A percentile compares a stretch with the other conserved stretches of the same genome.
These are phyloP conservation scores for Penicillium sp. DNA, from an alignment of 2,329 filamentous ascomycete genomes.

Conservation along the genomic window DNA sequence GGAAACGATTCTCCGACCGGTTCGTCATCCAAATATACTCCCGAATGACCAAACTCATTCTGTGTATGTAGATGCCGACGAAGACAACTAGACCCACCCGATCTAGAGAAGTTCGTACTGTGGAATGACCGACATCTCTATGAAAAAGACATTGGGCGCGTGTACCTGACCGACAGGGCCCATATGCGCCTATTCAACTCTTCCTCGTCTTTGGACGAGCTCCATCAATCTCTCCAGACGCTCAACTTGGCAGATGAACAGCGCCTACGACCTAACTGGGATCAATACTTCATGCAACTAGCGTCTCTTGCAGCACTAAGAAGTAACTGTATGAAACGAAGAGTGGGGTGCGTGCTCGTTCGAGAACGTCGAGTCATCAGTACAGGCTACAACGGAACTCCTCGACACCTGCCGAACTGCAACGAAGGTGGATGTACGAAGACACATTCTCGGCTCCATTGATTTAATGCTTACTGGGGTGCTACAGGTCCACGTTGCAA, in stretches of 20 bases:
- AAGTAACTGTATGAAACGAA: constrained; percentile 96
- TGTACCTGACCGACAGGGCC: constrained; percentile 73
- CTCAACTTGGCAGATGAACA: constrained; percentile 73
- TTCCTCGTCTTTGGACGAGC: constrained; percentile 62
- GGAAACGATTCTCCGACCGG: constrained; percentile 66
- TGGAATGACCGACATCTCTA: constrained; percentile 72
- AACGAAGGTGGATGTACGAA: constrained; percentile 75
- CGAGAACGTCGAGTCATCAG: constrained; percentile 79
- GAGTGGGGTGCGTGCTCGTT: constrained; percentile 91
- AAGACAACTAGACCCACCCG: constrained; percentile 47
- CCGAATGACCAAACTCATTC: constrained; percentile 6
- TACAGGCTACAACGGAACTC: constrained; percentile 98
- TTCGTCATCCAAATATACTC: constrained; percentile 17
- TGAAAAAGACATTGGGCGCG: constrained; percentile 56
- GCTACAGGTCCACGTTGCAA: constrained; percentile 66
- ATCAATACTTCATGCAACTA: constrained; percentile 97
- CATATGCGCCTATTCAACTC: constrained; percentile 84
- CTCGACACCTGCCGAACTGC: constrained; percentile 81
- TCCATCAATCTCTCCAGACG: constrained; percentile 66
- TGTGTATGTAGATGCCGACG: constrained; percentile 43
- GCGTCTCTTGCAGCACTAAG: constrained; percentile 83
- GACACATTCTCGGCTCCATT: neutral
- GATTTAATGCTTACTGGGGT: constrained; percentile 7
- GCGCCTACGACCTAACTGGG: constrained; percentile 84
- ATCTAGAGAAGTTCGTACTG: constrained; percentile 57